A percentile compares a stretch with the other conserved stretches of the same genome.
These are phyloP conservation scores for Fusarium miscanthi DNA, from an alignment of 2,329 filamentous ascomycete species.

Conservation along the genomic window DNA sequence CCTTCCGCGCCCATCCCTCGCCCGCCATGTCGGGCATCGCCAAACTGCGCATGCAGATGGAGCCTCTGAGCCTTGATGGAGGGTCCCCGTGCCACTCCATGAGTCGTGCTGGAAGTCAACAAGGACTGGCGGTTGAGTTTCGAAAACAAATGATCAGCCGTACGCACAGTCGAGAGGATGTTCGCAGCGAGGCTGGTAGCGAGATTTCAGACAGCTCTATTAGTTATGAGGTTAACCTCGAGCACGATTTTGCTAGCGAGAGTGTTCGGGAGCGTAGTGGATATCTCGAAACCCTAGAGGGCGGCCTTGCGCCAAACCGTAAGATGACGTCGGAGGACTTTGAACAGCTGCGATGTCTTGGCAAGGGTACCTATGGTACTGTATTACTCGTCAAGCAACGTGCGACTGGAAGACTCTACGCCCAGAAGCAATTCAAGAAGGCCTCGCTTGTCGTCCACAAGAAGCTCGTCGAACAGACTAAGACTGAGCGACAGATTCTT, in stretches of 20 bases:
- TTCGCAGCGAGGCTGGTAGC: conserved; percentile 63
- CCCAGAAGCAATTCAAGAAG: conserved; percentile 99
- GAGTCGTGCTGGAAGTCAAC: conserved; percentile 62
- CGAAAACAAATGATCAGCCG: conserved; percentile 68
- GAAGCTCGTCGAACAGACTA: conserved; percentile 95
- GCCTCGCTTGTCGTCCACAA: conserved; percentile 95
- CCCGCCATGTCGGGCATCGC: conserved; percentile 79
- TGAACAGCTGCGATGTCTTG: conserved; percentile 88
- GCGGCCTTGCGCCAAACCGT: conserved; percentile 66
- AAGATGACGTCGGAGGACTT: conserved; percentile 97
- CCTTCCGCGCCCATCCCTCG: conserved; percentile 64
- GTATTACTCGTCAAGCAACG: conserved; percentile 93
- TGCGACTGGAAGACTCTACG: conserved; percentile 87
- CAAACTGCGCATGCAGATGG: conserved; percentile 83
- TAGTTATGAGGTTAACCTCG: conserved; percentile 86
- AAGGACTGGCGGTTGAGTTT: conserved; percentile 46
- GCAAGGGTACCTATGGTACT: conserved; percentile 96
- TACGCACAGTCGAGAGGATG: conserved; percentile 66
- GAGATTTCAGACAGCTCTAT: conserved; percentile 75
- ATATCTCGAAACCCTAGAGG: conserved; percentile 62
- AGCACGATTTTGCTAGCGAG: conserved; percentile 85
- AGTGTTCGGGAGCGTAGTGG: conserved; percentile 60
- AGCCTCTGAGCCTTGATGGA: conserved; percentile 75
- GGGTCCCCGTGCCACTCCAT: conserved; percentile 67
- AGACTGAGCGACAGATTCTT: conserved; percentile 93